Conservation (phyloP, 2,329 filamentous ascomycete genomes). For the Ambrosiella xylebori region DNA sequence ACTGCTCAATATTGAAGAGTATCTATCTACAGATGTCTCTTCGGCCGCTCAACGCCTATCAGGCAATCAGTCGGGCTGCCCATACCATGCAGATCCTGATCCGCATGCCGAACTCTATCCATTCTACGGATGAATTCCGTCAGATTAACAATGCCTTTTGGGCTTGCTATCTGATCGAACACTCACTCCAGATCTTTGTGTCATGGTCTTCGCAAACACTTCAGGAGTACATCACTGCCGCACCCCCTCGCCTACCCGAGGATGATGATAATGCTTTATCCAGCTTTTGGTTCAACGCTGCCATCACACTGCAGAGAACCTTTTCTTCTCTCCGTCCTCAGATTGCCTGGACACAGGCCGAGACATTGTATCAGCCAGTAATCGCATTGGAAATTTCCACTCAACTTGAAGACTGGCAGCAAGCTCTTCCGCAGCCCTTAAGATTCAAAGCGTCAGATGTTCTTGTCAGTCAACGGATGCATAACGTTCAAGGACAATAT, state of each 20-base stretch:
- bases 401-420: constrained; percentile 14
- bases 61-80: constrained; percentile 13
- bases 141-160: constrained; percentile 15
- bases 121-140: not conserved
- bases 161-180: constrained; percentile 16
- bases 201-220: constrained; percentile 14
- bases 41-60: constrained; percentile 14
- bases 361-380: constrained; percentile 14
- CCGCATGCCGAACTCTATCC: constrained; percentile 5
- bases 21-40: constrained; percentile 15
- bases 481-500: constrained; percentile 3
- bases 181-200: constrained; percentile 15
- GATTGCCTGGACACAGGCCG: constrained; percentile 13
- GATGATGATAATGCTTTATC: not conserved
- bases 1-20: constrained; percentile 14
- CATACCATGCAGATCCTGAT: constrained; percentile 7
- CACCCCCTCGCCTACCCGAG: not conserved
- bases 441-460: constrained; percentile 7
- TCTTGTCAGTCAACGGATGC: constrained; percentile 1
- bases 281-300: constrained; percentile 16
- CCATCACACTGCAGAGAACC: constrained; percentile 15
- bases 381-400: constrained; percentile 14
- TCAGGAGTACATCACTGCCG: constrained; percentile 8
- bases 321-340: constrained; percentile 14
- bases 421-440: constrained; percentile 10